Percentiles rank a stretch among this genome's conserved stretches.
Conservation (phyloP, 2,329 filamentous ascomycete genomes). For the Talaromyces sp. region DNA sequence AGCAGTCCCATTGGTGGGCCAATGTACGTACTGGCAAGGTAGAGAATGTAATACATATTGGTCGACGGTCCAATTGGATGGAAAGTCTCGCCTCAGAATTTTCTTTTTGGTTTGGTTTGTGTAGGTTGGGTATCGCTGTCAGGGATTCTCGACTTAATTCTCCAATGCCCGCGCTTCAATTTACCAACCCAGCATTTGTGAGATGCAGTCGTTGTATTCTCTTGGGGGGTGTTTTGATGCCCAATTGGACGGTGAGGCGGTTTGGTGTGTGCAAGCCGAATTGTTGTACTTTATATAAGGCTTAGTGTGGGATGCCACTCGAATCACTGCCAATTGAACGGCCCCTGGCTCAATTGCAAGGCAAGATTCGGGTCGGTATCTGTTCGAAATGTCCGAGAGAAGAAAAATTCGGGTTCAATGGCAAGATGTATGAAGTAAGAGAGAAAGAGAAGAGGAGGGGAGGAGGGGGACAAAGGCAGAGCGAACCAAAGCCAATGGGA, state of each 20-base stretch:
- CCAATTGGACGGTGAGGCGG: background rate
- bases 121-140: background rate
- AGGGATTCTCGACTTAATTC: background rate
- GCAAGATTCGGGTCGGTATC: background rate
- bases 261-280: background rate
- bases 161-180: background rate
- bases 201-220: background rate
- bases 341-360: background rate
- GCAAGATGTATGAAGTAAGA: background rate
- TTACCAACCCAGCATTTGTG: background rate
- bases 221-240: background rate
- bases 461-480: background rate
- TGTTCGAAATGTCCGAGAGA: background rate
- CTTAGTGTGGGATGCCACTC: background rate
- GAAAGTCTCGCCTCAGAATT: background rate
- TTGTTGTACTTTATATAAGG: background rate
- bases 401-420: background rate
- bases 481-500: background rate
- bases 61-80: constrained; percentile 3
- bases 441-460: background rate
- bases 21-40: constrained; percentile 63
- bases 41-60: constrained; percentile 52
- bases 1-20: background rate
- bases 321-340: background rate
- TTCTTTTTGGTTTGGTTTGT: constrained; percentile 27